Conservation (phyloP, 2,329 filamentous ascomycete species). For the Ceratocystiopsis minuta region DNA sequence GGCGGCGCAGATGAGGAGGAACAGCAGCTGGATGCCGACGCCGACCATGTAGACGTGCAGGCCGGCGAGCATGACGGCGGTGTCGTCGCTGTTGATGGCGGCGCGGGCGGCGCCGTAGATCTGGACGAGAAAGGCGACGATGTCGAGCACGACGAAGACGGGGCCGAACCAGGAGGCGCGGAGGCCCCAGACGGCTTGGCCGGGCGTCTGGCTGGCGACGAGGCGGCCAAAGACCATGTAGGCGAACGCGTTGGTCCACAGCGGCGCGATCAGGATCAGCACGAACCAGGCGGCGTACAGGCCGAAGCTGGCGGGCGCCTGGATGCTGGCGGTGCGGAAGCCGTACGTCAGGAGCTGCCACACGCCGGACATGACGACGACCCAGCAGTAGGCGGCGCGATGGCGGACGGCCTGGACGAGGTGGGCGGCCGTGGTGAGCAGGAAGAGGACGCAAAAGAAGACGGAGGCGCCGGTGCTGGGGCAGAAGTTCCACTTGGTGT, state of each 20-base stretch:
- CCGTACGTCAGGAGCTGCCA: conserved; percentile 16
- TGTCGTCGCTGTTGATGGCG: neutral
- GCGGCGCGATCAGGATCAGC: conserved; percentile 23
- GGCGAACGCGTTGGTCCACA: conserved; percentile 26
- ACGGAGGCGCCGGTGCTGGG: conserved; percentile 2
- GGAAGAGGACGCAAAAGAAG: conserved; percentile 4
- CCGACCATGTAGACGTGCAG: conserved; percentile 7
- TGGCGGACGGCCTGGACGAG: conserved; percentile 2
- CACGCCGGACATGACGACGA: conserved; percentile 19
- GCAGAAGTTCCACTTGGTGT: conserved; percentile 7
- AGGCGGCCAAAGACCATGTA: conserved; percentile 27
- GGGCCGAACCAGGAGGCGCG: conserved; percentile 20
- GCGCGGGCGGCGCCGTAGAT: conserved; percentile 19
- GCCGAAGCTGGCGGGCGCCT: conserved; percentile 17
- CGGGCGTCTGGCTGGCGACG: conserved; percentile 21
- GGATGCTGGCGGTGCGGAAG: conserved; percentile 17
- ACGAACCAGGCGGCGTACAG: conserved; percentile 16
- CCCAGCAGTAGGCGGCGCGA: conserved; percentile 14
- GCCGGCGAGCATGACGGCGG: neutral
- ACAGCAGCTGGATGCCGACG: conserved; percentile 9
- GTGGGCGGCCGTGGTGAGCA: neutral
- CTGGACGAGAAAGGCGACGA: conserved; percentile 29
- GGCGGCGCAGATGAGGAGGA: conserved; percentile 19
- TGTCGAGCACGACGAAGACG: conserved; percentile 28
- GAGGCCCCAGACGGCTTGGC: conserved; percentile 15